Evolutionary conservation across 1,284 basidiomycete genomes (phyloP).

Genomic region (Tylopilus sp.): DNA sequence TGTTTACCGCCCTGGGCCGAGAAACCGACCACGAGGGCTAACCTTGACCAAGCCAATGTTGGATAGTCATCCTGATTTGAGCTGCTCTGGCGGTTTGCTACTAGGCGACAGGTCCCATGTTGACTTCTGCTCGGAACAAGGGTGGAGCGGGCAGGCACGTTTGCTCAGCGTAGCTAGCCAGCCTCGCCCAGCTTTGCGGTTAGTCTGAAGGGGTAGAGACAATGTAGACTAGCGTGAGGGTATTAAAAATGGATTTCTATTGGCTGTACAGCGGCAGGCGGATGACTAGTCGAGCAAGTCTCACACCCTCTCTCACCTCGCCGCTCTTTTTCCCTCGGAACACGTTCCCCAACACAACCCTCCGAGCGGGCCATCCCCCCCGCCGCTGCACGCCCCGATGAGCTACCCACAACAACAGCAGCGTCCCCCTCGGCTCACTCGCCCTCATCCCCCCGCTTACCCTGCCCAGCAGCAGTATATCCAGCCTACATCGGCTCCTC

Average conservation of each 20-base stretch:
- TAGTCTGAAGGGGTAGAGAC: neutral
- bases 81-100: neutral
- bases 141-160: constrained; percentile 8
- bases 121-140: neutral
- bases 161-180: constrained; percentile 14
- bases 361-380: constrained; percentile 2
- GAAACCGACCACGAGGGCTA: neutral
- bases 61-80: constrained; percentile 1
- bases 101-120: constrained; percentile 1
- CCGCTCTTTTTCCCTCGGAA: constrained; percentile 21
- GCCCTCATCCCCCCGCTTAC: constrained; percentile 36
- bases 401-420: constrained; percentile 41
- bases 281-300: constrained; percentile 21
- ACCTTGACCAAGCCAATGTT: neutral
- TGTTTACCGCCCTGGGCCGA: constrained; percentile 7
- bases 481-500: constrained; percentile 18
- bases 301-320: constrained; percentile 12
- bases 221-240: neutral
- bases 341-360: neutral
- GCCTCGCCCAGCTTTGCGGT: no score
- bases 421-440: constrained; percentile 44
- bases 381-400: constrained; percentile 33
- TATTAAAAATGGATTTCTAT: constrained; percentile 5
- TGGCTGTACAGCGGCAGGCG: neutral
- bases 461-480: constrained; percentile 28